A percentile compares a stretch with the other conserved stretches of the same genome.
phyloP scores from a whole-genome alignment of 345 rosid species.

The Eucalyptus rudis region DNA sequence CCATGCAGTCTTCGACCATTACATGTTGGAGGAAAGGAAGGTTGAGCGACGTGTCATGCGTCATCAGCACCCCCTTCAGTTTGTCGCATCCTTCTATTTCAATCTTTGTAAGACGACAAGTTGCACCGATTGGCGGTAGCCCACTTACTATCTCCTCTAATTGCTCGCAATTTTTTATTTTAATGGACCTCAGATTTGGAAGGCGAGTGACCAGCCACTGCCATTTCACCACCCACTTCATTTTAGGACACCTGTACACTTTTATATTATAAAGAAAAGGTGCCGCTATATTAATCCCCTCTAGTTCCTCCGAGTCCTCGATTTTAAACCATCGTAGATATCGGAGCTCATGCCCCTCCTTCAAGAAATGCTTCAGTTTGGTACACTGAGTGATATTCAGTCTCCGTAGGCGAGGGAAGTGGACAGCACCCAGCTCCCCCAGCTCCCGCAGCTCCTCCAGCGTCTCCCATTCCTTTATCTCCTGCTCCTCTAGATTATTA shows the following conservation, averaged over 20 bases:
- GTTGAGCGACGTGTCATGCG: accelerated
- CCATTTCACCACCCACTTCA: background rate
- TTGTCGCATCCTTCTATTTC: background rate
- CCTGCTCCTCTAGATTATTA: too few species aligned
- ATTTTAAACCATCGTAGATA: too few species aligned
- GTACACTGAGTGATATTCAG: too few species aligned
- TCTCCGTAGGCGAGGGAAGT: too few species aligned
- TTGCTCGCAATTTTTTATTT: background rate
- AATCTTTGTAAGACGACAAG: background rate
- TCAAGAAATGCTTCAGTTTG: too few species aligned
- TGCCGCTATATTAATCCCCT: background rate
- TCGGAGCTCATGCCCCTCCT: too few species aligned
- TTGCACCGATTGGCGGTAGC: background rate
- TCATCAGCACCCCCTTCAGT: background rate
- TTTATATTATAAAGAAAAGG: background rate
- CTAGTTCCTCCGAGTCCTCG: background rate
- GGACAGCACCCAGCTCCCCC: too few species aligned
- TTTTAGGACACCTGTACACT: background rate
- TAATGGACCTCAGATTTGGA: background rate
- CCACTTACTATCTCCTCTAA: conserved; percentile 9
- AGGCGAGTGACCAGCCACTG: background rate
- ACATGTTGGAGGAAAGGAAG: background rate
- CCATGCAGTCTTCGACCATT: accelerated
- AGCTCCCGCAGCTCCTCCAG: too few species aligned
- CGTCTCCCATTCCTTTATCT: too few species aligned